Base-by-base conservation (phyloP, 306 rosid genomes). In the Vicia faba region DNA sequence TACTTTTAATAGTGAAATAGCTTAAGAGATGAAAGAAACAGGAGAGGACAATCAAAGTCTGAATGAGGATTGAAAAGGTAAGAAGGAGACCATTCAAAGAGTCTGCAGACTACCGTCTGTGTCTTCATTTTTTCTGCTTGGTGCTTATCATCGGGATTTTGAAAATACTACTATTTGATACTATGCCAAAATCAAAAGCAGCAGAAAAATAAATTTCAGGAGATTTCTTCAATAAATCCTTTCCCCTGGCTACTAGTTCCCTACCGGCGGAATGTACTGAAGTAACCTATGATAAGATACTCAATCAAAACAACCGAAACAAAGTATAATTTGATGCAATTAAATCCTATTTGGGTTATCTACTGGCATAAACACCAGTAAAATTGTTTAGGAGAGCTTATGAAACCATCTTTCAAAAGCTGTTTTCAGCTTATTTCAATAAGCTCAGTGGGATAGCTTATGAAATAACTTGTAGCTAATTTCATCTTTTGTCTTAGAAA, bases 11-110 rank as follows among this genome's bases (percentile, higher is more conserved):
- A 4, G 7, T 29, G 1, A 29, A 29, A 29, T 29, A 29, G 33
- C 4, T 4, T 29, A 29, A 29, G 33, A 29, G 33, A 29, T 29
- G 33, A 29, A 29, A 29, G 33, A 7, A 29, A 29, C 15, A 20
- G 38, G 14, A 61, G 13, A 31, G 23, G 36, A 15, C 31, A 70
- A 35, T 6, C 35, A 12, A 58, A 20, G 31, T 11, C 33, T 2
- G 20, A 7, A 3, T 66, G 58, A 12, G 38, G 49, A 35, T 20
- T 40, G 64, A 46, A 19, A 57, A 61, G 76, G 43, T 12, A 62
- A 25, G 62, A 38, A 61, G 20, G 70, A 50, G 43, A n/a, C 44
- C 53, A 36, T 26, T 61, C 25, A 36, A 51, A 53, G 56, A 72
- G 69, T 61, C 36, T 39, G 10, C 45, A 38, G 7, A 51, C 72